These are phyloP conservation scores for Teunomyces pallodes DNA, from an alignment of 805 yeast species.

Conservation along the genomic window DNA sequence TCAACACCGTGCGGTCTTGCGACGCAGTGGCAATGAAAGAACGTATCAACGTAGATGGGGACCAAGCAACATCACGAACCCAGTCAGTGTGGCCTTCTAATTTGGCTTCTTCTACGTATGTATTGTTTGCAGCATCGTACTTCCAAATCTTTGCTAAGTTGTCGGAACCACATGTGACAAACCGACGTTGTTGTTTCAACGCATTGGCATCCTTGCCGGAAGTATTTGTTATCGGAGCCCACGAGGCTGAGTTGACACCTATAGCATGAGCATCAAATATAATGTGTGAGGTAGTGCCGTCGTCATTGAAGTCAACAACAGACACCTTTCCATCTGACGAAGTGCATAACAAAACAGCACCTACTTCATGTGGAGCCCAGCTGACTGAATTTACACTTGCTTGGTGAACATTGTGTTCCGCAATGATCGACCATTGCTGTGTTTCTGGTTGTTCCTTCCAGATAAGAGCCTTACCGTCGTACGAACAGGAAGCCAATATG, in stretches of 20 bases:
- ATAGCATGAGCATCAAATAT: slow-evolving; percentile 81
- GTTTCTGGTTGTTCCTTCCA: slow-evolving; percentile 87
- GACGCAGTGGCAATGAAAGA: slow-evolving; percentile 95
- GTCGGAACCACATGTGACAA: slow-evolving; percentile 95
- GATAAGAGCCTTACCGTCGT: slow-evolving; percentile 89
- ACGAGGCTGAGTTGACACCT: slow-evolving; percentile 91
- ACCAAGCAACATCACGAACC: slow-evolving; percentile 99
- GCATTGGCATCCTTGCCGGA: slow-evolving; percentile 27
- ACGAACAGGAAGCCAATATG: slow-evolving; percentile 90
- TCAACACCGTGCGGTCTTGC: slow-evolving; percentile 90
- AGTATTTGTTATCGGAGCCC: slow-evolving; percentile 68
- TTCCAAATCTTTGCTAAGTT: slow-evolving; percentile 91
- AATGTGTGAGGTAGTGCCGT: slow-evolving; percentile 70
- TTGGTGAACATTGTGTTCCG: slow-evolving; percentile 83
- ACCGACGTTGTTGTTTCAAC: slow-evolving; percentile 55
- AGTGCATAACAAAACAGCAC: slow-evolving; percentile 85
- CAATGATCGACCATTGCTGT: slow-evolving; percentile 82
- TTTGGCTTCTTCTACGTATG: slow-evolving; percentile 69
- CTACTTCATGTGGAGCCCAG: slow-evolving; percentile 98
- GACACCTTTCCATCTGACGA: slow-evolving; percentile 93
- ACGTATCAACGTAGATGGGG: slow-evolving; percentile 82
- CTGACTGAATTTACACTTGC: slow-evolving; percentile 92
- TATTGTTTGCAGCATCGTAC: slow-evolving; percentile 51
- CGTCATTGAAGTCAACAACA: slow-evolving; percentile 86
- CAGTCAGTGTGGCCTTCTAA: slow-evolving; percentile 93